phyloP scores from a whole-genome alignment of 2,329 filamentous ascomycete genomes.

The Coniochaeta sp. region DNA sequence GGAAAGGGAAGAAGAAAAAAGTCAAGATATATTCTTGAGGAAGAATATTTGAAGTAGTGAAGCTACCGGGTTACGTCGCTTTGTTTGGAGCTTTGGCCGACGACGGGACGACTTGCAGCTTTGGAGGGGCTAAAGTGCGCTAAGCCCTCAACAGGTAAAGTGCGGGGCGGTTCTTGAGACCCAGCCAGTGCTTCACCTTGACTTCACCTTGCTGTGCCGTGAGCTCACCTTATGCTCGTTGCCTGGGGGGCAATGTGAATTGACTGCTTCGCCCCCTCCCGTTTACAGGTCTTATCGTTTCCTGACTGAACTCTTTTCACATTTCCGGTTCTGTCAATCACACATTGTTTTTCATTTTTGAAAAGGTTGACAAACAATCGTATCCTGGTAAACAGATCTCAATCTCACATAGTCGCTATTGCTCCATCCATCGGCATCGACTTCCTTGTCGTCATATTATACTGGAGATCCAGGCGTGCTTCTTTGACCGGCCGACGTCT shows the following conservation, averaged over 20 bases:
- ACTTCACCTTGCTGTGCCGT: slow-evolving; percentile 2
- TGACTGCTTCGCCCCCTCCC: not conserved
- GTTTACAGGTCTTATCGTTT: not conserved
- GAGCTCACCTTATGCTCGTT: not conserved
- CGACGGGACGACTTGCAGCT: not conserved
- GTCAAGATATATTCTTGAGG: not conserved
- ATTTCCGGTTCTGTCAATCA: too few relatives aligned
- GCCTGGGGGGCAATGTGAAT: too few relatives aligned
- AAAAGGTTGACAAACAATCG: not conserved
- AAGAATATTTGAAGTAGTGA: not conserved
- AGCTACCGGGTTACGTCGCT: not conserved
- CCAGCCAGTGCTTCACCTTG: not conserved
- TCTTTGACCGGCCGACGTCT: too few relatives aligned
- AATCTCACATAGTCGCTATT: not conserved
- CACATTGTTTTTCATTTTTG: too few relatives aligned
- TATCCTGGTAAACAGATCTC: not conserved
- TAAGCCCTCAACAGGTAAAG: not conserved
- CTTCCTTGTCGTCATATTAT: not conserved
- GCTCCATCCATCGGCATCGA: not conserved
- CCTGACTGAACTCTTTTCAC: too few relatives aligned
- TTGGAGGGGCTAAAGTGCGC: not conserved
- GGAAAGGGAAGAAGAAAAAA: not conserved
- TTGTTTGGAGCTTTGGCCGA: not conserved
- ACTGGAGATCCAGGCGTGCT: not conserved
- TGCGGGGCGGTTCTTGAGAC: not conserved